Conservation (phyloP, 2,329 filamentous ascomycete species). For the Alternaria sp. region DNA sequence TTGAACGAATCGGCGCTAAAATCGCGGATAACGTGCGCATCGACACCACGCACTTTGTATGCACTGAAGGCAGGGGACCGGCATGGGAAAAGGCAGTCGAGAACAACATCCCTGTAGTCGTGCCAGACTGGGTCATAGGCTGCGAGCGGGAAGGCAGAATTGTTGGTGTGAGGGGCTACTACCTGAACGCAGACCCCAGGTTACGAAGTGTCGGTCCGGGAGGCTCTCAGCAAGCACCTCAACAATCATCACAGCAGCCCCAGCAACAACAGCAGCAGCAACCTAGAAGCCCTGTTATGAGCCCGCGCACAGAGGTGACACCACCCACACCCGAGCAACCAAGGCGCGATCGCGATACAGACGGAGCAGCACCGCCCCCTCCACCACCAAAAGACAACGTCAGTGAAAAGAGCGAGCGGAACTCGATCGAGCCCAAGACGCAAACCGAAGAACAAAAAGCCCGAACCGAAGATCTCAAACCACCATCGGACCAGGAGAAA, state of each 20-base stretch:
- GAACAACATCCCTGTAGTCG: slow-evolving; percentile 96
- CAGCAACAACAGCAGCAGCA: slow-evolving; percentile 37
- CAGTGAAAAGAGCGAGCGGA: slow-evolving; percentile 31
- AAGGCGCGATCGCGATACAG: slow-evolving; percentile 34
- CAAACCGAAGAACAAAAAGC: slow-evolving; percentile 47
- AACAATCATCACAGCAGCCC: slow-evolving; percentile 26
- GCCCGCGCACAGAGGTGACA: slow-evolving; percentile 60
- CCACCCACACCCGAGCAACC: slow-evolving; percentile 60
- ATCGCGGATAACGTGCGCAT: slow-evolving; percentile 90
- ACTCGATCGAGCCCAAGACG: slow-evolving; percentile 42
- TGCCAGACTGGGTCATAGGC: slow-evolving; percentile 97
- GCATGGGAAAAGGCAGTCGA: slow-evolving; percentile 97
- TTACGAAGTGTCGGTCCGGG: slow-evolving; percentile 62
- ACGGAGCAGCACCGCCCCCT: slow-evolving; percentile 41
- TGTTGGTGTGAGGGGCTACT: slow-evolving; percentile 93
- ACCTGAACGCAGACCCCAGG: slow-evolving; percentile 84
- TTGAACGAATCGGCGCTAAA: slow-evolving; percentile 91
- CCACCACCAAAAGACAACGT: slow-evolving; percentile 47
- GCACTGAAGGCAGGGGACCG: slow-evolving; percentile 87
- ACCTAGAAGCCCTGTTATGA: slow-evolving; percentile 46
- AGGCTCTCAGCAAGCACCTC: slow-evolving; percentile 35
- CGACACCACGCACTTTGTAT: slow-evolving; percentile 98
- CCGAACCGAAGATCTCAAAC: slow-evolving; percentile 45
- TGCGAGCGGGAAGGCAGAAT: slow-evolving; percentile 93
- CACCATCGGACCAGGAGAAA: slow-evolving; percentile 38